Conservation (phyloP, 179 eudicot species). For the Corrigiola litoralis region DNA sequence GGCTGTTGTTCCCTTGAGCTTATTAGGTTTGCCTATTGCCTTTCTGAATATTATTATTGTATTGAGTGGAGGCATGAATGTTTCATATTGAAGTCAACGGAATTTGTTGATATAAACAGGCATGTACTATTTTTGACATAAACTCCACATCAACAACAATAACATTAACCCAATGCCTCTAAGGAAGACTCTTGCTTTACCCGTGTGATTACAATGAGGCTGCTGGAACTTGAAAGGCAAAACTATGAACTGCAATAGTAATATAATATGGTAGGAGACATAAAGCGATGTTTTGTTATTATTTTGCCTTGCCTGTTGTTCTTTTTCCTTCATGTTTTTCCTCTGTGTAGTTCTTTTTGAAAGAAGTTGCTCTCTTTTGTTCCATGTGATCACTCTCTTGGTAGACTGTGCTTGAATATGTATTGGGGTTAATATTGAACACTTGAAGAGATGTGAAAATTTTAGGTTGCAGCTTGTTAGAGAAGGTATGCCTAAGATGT, state of each 20-base stretch:
- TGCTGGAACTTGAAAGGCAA: no score
- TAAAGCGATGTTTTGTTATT: no score
- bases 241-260: no score
- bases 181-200: no score
- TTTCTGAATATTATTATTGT: slow-evolving; percentile 17
- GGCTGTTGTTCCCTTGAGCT: slow-evolving; percentile 67
- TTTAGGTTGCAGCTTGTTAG: not conserved
- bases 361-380: not conserved
- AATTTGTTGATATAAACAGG: slow-evolving; percentile 33
- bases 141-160: not conserved
- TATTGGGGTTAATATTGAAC: not conserved
- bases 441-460: not conserved
- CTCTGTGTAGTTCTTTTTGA: not conserved
- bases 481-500: not conserved
- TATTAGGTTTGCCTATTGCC: slow-evolving; percentile 29
- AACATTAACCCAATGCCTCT: no score
- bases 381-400: not conserved
- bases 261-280: no score
- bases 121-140: slow-evolving; percentile 15
- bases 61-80: slow-evolving; percentile 18
- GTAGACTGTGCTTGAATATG: not conserved
- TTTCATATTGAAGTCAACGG: slow-evolving; percentile 29
- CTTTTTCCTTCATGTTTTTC: not conserved
- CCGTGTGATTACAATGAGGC: no score
- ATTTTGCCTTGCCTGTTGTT: no score